Base-by-base conservation (phyloP, 768 basidiomycete genomes). In the Clitopilus hobsonii region DNA sequence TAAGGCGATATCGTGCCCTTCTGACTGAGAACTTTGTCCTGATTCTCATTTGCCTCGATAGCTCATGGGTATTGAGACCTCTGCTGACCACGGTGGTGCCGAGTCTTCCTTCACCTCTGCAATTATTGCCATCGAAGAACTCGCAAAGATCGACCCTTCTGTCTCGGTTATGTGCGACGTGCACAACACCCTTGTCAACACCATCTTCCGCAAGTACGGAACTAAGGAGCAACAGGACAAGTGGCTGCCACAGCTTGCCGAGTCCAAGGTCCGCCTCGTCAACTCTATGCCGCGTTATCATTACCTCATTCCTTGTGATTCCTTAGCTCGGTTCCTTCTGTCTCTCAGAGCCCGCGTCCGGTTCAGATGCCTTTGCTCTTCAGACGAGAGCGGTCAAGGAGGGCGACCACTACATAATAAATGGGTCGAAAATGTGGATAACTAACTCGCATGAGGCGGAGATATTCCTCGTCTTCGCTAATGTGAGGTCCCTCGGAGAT, bases 381-480 rank as follows among this genome's bases (percentile, higher is more conserved):
- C 92, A 96, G 68, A 94, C 97, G 1, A 89, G 90, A 10, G 96
- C 97, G 14, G 87, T 79, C 67, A 91, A 89, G 69, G 87, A 92
- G 47, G 94, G 92, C 16, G 84, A 89, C 61, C 69, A 87, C 68
- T 98, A 88, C 82, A 74, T 94, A 26, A 68, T 99, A 52, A 95
- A 94, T 61, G 97, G 97, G n/a, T 91, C 92, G 54, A 99, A 99
- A 77, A 95, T 96, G 94, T 97, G 94, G 94, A 97, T 98, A 56
- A 96, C 94, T 23, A 98, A 98, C 71, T 95, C 94, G 0, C 81
- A 84, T 56, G 93, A 95, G 70, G 94, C 93, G 1, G 91, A 94
- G 47, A 79, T 95, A 36, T 91, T 90, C 76, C 85, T 96, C 61
- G 90, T 98, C 49, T 98, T 99, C 58, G 97, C 97, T 51, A 99